These are phyloP conservation scores for Cutaneotrichosporon arboriforme DNA, from an alignment of 1,284 basidiomycete genomes.

Conservation along the genomic window DNA sequence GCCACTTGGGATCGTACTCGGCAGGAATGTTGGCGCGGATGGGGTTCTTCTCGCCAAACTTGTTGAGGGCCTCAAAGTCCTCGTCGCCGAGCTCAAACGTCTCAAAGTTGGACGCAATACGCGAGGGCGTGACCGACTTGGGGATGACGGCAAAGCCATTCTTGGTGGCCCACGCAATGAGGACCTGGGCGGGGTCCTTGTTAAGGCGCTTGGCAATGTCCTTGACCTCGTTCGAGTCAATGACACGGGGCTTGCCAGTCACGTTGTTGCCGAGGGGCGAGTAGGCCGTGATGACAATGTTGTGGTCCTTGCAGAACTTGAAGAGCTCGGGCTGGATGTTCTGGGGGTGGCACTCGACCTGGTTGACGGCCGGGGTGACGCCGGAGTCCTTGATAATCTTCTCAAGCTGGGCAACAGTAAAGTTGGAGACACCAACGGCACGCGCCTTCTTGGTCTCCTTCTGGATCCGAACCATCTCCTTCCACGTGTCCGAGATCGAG, in stretches of 20 bases:
- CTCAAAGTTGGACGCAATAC: constrained; percentile 63
- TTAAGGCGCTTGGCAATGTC: constrained; percentile 58
- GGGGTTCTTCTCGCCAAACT: constrained; percentile 55
- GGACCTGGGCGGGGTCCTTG: constrained; percentile 62
- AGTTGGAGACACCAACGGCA: constrained; percentile 66
- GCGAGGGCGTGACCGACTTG: constrained; percentile 56
- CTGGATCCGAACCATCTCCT: constrained; percentile 42
- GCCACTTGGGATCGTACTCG: constrained; percentile 57
- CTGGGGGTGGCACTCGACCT: constrained; percentile 75
- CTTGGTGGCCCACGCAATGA: constrained; percentile 63
- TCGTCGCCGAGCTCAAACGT: constrained; percentile 60
- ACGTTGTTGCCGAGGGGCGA: constrained; percentile 52
- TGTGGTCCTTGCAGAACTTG: constrained; percentile 55
- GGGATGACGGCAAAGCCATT: constrained; percentile 55
- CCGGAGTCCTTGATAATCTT: constrained; percentile 69
- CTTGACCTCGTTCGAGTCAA: constrained; percentile 53
- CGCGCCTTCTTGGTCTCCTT: constrained; percentile 40
- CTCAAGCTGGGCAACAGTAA: constrained; percentile 61
- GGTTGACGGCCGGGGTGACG: constrained; percentile 71
- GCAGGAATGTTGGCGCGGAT: constrained; percentile 61
- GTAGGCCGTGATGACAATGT: constrained; percentile 62
- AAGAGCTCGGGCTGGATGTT: constrained; percentile 41
- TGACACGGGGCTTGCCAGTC: constrained; percentile 33
- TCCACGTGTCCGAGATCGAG: constrained; percentile 34
- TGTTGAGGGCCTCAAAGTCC: constrained; percentile 58